Evolutionary conservation across 257 asterid species (phyloP).

Genomic region (Gynochthodes officinalis): DNA sequence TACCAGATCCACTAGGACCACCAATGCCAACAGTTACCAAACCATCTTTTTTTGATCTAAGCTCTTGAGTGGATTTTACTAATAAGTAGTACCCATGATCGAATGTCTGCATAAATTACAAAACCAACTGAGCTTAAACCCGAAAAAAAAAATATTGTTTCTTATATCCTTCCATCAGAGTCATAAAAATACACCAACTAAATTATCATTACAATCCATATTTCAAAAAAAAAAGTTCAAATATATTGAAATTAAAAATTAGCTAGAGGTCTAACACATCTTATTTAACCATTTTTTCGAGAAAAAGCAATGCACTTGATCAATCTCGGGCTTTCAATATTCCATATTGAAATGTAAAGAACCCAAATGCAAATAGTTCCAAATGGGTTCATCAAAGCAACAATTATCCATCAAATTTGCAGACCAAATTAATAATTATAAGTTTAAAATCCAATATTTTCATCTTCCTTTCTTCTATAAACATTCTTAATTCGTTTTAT

Average conservation of each 20-base stretch:
- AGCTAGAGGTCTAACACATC: background rate
- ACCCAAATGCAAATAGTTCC: background rate
- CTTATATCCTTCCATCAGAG: background rate
- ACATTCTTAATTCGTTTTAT: background rate
- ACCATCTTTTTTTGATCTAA: slow-evolving; percentile 87
- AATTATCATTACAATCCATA: background rate
- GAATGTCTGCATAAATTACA: slow-evolving; percentile 62
- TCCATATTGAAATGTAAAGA: background rate
- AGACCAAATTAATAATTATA: background rate
- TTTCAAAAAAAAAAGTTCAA: background rate
- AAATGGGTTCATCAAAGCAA: background rate
- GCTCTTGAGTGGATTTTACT: slow-evolving; percentile 95
- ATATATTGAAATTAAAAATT: background rate
- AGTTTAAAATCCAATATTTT: background rate
- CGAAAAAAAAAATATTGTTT: background rate
- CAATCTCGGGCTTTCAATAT: background rate
- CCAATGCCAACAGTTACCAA: slow-evolving; percentile 92
- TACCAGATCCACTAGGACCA: slow-evolving; percentile 99
- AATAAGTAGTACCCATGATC: slow-evolving; percentile 97
- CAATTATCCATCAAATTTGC: background rate
- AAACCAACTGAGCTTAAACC: slow-evolving; percentile 15
- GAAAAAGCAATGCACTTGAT: background rate
- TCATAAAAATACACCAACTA: slow-evolving; percentile 2
- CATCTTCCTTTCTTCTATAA: background rate
- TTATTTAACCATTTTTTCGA: background rate